Evolutionary conservation across 2,329 filamentous ascomycete genomes (phyloP), one percentile per base, ranked within the genome.

Genomic region (Cordyceps pruinosa): DNA sequence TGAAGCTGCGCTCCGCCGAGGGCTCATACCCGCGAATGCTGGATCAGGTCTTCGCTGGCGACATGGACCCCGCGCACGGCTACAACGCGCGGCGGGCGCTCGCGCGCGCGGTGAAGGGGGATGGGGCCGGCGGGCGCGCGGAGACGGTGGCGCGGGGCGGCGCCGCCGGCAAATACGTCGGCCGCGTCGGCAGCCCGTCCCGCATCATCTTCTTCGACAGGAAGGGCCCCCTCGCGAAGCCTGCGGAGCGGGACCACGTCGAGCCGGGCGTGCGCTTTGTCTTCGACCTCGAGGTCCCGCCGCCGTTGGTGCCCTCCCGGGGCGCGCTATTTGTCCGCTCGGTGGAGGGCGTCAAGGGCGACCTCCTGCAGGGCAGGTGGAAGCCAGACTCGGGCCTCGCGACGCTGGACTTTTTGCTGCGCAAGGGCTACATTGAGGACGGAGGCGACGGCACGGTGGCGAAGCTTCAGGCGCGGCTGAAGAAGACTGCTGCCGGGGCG

Each of bases 341-440:
- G n/a, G n/a, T 72, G 12, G 62, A 66, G 2, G 62, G 71, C 23
- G 66, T 73, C 34, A 68, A 66, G 62, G 42, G 56, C 23, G 61
- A 64, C 25, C 61, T 73, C 46, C 59, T 61, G 19, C 56, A 55
- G 5, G 53, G 60, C 9, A 55, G 56, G 28, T 73, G 71, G 71
- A 73, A 73, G 62, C 70, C 71, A n/a, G 73, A 72, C 52, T 72
- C 69, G 47, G 71, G 65, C n/a, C 60, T 73, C 6, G 70, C 72
- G n/a, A 72, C 72, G 67, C 61, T 73, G 25, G 69, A 72, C 45
- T 73, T 72, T 50, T 57, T 73, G 39, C 57, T 69, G 13, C 66
- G 69, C 19, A 66, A 67, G 56, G 62, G 64, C 5, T 64, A 66
- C 34, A 58, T 71, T 41, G 61, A 49, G 12, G 61, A 60, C 8